Percentiles rank a stretch among this genome's conserved stretches.
These are phyloP conservation scores for Phaeophleospora eucalypticola DNA, from an alignment of 2,329 filamentous ascomycete genomes.

Conservation along the genomic window DNA sequence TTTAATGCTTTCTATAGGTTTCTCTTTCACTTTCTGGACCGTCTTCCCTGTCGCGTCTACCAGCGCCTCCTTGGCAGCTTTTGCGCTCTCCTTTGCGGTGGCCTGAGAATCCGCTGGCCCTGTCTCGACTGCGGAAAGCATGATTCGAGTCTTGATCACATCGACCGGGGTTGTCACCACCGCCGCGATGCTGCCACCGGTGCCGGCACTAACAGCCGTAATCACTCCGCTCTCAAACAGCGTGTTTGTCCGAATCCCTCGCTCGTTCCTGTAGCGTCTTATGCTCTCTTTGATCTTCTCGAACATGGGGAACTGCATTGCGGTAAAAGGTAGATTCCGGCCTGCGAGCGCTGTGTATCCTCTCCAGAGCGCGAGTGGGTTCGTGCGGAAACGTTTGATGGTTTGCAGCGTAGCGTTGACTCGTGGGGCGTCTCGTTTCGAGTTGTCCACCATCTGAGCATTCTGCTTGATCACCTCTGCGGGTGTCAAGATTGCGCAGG, in stretches of 20 bases:
- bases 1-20: constrained; percentile 29
- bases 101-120: constrained; percentile 8
- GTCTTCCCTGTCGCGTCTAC: constrained; percentile 42
- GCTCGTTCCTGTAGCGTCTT: constrained; percentile 40
- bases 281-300: constrained; percentile 63
- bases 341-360: constrained; percentile 80
- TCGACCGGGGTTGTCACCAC: constrained; percentile 84
- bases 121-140: constrained; percentile 60
- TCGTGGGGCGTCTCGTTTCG: constrained; percentile 29
- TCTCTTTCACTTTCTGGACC: constrained; percentile 30
- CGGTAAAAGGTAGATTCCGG: constrained; percentile 81
- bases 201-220: constrained; percentile 69
- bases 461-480: constrained; percentile 93
- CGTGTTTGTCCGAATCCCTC: constrained; percentile 35
- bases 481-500: constrained; percentile 80
- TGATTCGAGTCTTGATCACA: constrained; percentile 84
- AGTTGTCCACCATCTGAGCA: constrained; percentile 69
- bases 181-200: constrained; percentile 70
- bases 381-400: constrained; percentile 53
- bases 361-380: constrained; percentile 54
- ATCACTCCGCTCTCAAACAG: constrained; percentile 65
- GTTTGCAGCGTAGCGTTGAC: constrained; percentile 55
- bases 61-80: constrained; percentile 25
- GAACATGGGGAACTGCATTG: constrained; percentile 83
- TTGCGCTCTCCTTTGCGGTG: constrained; percentile 11